phyloP scores from a whole-genome alignment of 768 basidiomycete species.

The Mycena floridula region DNA sequence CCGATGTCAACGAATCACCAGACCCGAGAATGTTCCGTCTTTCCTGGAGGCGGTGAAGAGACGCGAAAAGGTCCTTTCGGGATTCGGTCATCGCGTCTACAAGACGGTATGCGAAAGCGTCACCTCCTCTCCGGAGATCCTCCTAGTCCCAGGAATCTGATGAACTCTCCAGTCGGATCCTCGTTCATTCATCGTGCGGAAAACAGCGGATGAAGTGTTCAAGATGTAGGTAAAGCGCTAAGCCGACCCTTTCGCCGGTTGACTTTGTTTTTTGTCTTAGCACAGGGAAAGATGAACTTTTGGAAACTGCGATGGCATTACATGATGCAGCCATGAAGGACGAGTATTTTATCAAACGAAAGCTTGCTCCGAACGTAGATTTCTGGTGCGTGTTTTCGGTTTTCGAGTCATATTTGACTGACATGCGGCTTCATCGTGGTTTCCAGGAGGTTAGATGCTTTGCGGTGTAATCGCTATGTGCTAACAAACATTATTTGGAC shows the following conservation, averaged over 20 bases:
- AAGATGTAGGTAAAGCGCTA: conserved; percentile 73
- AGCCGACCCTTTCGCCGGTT: neutral
- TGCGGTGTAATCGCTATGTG: too few species aligned
- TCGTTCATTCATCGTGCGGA: conserved; percentile 84
- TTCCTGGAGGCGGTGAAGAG: conserved; percentile 86
- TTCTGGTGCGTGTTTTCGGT: conserved; percentile 56
- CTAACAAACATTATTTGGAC: conserved; percentile 8
- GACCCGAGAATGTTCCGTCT: conserved; percentile 77
- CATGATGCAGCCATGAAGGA: conserved; percentile 89
- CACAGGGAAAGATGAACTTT: conserved; percentile 77
- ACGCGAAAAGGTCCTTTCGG: conserved; percentile 83
- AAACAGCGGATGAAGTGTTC: conserved; percentile 90
- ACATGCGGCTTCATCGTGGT: conserved; percentile 11
- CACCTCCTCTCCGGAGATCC: neutral
- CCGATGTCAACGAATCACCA: conserved; percentile 15
- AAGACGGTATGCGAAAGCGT: conserved; percentile 46
- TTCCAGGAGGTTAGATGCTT: conserved; percentile 61
- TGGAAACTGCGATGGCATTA: conserved; percentile 85
- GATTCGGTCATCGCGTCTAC: conserved; percentile 87
- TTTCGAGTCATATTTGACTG: conserved; percentile 4
- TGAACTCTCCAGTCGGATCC: conserved; percentile 82
- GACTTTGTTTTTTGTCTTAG: conserved; percentile 28
- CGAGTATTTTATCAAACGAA: conserved; percentile 79
- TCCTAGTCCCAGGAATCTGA: neutral
- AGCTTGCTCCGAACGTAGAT: conserved; percentile 86